Evolutionary conservation across 1,139 yeast genomes (phyloP), one percentile per base, ranked within the genome.

Genomic region (Pichia kudriavzevii): DNA sequence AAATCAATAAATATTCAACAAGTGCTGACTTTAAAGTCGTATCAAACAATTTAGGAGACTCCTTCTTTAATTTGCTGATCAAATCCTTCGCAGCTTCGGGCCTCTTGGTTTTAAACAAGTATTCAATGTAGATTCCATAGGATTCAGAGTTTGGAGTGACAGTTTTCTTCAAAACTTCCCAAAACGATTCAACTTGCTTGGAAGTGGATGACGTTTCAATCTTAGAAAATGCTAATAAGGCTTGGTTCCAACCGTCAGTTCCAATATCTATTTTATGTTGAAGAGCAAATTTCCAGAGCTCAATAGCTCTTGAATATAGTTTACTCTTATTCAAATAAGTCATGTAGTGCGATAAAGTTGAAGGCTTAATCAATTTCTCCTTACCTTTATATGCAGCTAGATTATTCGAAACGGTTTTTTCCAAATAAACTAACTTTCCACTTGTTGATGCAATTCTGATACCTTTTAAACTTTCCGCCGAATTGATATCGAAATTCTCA

Each of bases 231-330:
- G 74, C 60, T 28, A 56, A 49, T 22, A 72, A 53, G 32, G 72
- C 52, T 34, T 63, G 61, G 37, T 69, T 67, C 75, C 75, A 72
- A 4, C 64, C 52, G 7, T 48, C 49, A 9, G 60, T 46, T 2
- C 63, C 46, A 3, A 49, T 45, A 2, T 39, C 40, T 9, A 39
- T 36, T 16, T 36, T 27, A 15, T 39, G 26, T 7, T 22, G 13
- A 8, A 22, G 49, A 27, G 56, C 33, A 25, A 39, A 35, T 22
- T 46, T 42, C 39, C 49, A 52, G 5, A 58, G 39, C 5, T 42
- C 47, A 19, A 52, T 47, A 6, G 44, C 30, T 26, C 35, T 32
- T 3, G 46, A 31, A 15, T 40, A 34, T 12, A 36, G 25, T 12
- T 36, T 42, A 5, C 37, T 24, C 27, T 31, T 16, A 19, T 43